Evolutionary conservation across 108 stramenopile genomes (phyloP).

Genomic region (Skeletonema grethae): DNA sequence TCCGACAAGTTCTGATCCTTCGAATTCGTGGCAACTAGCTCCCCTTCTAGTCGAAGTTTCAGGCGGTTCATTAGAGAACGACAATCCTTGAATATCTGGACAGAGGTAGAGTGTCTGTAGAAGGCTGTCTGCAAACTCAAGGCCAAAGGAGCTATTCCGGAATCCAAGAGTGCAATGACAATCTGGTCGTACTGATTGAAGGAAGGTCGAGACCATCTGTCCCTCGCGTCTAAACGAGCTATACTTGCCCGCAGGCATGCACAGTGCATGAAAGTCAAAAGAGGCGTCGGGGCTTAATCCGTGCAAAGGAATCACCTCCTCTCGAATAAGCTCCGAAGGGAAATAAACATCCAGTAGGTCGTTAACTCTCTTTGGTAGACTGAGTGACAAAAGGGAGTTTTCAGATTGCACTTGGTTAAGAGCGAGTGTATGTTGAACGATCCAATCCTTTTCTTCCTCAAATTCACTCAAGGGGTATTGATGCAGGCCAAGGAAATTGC

Average conservation of each 20-base stretch:
- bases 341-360: constrained; percentile 57
- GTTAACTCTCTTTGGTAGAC: constrained; percentile 43
- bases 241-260: constrained; percentile 71
- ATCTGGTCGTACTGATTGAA: constrained; percentile 43
- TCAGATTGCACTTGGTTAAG: constrained; percentile 6
- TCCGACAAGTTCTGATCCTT: constrained; percentile 59
- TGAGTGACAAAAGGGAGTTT: constrained; percentile 7
- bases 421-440: constrained; percentile 42
- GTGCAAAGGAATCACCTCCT: constrained; percentile 49
- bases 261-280: constrained; percentile 66
- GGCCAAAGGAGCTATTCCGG: constrained; percentile 69
- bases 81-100: constrained; percentile 62
- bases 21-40: constrained; percentile 36
- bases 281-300: constrained; percentile 46
- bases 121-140: constrained; percentile 72
- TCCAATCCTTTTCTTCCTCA: constrained; percentile 56
- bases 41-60: constrained; percentile 11
- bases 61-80: constrained; percentile 38
- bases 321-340: constrained; percentile 57
- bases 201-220: constrained; percentile 50
- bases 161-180: constrained; percentile 79
- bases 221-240: constrained; percentile 73
- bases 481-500: constrained; percentile 40
- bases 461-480: constrained; percentile 52
- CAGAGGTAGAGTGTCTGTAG: constrained; percentile 68